Evolutionary conservation across 2,329 filamentous ascomycete genomes (phyloP), one percentile per base, ranked within the genome.

Genomic region (Trichoderma atrobrunneum): DNA sequence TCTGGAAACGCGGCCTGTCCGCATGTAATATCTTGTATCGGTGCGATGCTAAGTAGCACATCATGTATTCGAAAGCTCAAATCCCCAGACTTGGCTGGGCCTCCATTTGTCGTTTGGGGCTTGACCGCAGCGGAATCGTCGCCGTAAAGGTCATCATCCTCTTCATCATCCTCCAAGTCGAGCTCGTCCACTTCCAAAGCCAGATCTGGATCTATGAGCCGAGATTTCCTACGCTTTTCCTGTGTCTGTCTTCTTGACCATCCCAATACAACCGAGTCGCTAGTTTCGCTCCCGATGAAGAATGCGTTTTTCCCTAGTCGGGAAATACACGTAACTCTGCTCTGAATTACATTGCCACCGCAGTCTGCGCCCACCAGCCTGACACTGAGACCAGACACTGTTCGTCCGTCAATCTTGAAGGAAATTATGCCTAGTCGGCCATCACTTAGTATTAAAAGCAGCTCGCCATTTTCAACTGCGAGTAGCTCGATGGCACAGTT

Each of bases 401-500:
- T 97, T 70, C 96, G 89, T 18, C 97, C 96, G 79, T 98, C 95
- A 73, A 98, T 89, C 70, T 90, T 91, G 83, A 99, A 98, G 18
- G 88, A 91, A 14, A 98, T 82, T 26, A 96, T 87, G 11, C 90
- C 90, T 62, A 97, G 85, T 24, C 88, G 87, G 0, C 96, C 96
- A 76, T 92, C 90, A 71, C 89, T 89, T 30, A 97, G 86, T 7
- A 96, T 87, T 39, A 99, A 85, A n/a, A 99, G 84, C 73, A 98
- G 86, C 78, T 98, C 95, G 2, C 94, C 93, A 32, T 88, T 90
- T 67, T 94, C 92, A 18, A 89, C 86, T 3, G 92, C 93, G 7
- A 99, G 83, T 51, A 92, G 87, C 75, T 97, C 93, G 60, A 98
- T 86, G 30, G 88, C 85, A 80, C 93, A 96, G 11, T 91, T 90